phyloP scores from a whole-genome alignment of 2,329 filamentous ascomycete genomes.

The Calycina herbarum region DNA sequence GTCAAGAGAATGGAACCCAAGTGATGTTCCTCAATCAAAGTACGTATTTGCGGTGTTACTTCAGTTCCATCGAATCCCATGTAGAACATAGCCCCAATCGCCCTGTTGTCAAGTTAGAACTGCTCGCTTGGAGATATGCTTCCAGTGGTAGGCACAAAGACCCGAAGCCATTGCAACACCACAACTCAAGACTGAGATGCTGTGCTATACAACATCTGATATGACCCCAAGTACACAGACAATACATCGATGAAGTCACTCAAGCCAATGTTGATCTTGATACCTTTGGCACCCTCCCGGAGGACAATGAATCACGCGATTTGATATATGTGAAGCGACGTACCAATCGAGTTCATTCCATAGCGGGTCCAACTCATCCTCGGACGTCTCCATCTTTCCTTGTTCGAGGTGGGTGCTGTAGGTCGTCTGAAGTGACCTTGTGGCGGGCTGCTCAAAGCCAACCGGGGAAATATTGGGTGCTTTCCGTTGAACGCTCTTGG shows the following conservation, averaged over 20 bases:
- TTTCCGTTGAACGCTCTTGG: constrained; percentile 7
- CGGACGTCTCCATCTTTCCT: constrained; percentile 56
- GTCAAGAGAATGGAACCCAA: constrained; percentile 84
- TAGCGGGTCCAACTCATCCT: constrained; percentile 36
- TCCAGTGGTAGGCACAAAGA: neutral
- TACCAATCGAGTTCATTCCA: constrained; percentile 38
- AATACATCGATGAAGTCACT: neutral
- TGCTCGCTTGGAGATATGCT: neutral
- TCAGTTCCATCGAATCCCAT: constrained; percentile 78
- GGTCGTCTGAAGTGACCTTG: neutral
- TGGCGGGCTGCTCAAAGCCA: neutral
- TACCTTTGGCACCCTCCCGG: constrained; percentile 7
- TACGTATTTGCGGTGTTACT: constrained; percentile 79
- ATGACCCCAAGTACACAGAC: neutral
- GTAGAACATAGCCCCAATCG: constrained; percentile 22
- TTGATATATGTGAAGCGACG: constrained; percentile 12
- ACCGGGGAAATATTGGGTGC: neutral
- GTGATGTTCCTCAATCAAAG: constrained; percentile 79
- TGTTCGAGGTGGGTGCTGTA: neutral
- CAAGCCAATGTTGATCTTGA: neutral
- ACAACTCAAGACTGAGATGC: neutral
- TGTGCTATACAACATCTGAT: neutral
- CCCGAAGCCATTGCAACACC: neutral
- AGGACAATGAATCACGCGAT: constrained; percentile 5
- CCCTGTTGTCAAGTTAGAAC: constrained; percentile 12